Base-by-base conservation (phyloP, 805 yeast species). In the Sporopachydermia lactativora region DNA sequence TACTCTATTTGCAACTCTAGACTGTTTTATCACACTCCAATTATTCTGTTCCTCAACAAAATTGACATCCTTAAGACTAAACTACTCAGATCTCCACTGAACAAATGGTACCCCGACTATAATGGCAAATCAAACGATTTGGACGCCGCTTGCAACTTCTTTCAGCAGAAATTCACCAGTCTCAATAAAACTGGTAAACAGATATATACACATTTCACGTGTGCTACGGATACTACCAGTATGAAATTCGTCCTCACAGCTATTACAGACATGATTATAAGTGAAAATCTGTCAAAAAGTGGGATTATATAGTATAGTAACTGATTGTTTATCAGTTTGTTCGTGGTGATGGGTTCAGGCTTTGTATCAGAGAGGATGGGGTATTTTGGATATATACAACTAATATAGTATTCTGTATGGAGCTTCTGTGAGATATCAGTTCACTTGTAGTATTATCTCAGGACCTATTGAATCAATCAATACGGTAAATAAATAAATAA, bases 191-290 rank as follows among this genome's bases (percentile, higher is more conserved):
- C 75, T 19, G 69, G 73, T 38, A 73, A 77, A 47, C 89, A 86
- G n/a, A 71, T 92, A 19, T 92, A 92, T 55, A 81, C 84, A 16
- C 96, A 86, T 61, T 65, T 86, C 48, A 92, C 98, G 1, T 86
- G 96, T 61, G 98, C 98, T 0, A 92, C 98, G 0, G 97, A 92
- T 57, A 74, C 94, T 0, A 67, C 73, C 42, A 73, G 86, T 18
- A 92, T 92, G 95, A 71, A 73, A 52, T 89, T 88, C 53, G 96
- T 92, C 14, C 66, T 92, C 42, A 73, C 82, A 3, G 96, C 97
- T 0, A 95, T 86, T 5, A 85, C 96, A 1, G 97, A 92, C 61
- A 69, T 85, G 73, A 73, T 92, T 38, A 73, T 89, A 19, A 89
- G 82, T 54, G 81, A 81, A 51, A 88, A 82, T 54, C 60, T 89